A percentile compares a stretch with the other conserved stretches of the same genome.
phyloP scores from a whole-genome alignment of 1,139 yeast species.

The Debaryomyces fabryi region DNA sequence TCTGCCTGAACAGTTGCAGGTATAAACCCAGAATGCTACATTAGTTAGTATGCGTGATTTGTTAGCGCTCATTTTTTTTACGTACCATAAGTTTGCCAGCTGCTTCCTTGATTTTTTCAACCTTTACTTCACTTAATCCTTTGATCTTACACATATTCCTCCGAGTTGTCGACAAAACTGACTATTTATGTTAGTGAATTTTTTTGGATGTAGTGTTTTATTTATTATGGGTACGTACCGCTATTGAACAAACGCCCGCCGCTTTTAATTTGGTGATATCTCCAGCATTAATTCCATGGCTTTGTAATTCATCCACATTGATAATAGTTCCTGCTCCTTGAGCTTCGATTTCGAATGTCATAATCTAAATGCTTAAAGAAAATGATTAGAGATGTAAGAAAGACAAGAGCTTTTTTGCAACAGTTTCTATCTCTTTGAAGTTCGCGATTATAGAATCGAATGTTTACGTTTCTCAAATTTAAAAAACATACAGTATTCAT shows the following conservation, averaged over 20 bases:
- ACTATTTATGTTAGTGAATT: conserved; percentile 26
- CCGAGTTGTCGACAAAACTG: conserved; percentile 56
- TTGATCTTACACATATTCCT: conserved; percentile 54
- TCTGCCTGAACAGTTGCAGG: conserved; percentile 57
- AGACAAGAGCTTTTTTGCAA: background rate
- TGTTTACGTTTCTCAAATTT: background rate
- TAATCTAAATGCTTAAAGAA: background rate
- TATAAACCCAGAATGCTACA: conserved; percentile 48
- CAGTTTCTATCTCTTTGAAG: background rate
- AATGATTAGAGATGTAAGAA: background rate
- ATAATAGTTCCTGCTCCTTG: conserved; percentile 25
- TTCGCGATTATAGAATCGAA: conserved; percentile 2
- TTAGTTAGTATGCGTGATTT: conserved; percentile 7
- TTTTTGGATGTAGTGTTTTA: background rate
- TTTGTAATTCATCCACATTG: conserved; percentile 57
- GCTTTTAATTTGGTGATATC: conserved; percentile 56
- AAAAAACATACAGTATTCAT: background rate
- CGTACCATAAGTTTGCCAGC: conserved; percentile 47
- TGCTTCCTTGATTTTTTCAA: conserved; percentile 65
- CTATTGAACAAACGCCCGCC: conserved; percentile 57
- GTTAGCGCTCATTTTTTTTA: background rate
- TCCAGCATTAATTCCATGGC: conserved; percentile 58
- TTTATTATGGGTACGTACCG: conserved; percentile 33
- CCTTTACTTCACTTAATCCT: conserved; percentile 60
- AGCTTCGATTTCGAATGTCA: conserved; percentile 13